phyloP scores from a whole-genome alignment of 2,329 filamentous ascomycete genomes.

The Diaporthe sp. region DNA sequence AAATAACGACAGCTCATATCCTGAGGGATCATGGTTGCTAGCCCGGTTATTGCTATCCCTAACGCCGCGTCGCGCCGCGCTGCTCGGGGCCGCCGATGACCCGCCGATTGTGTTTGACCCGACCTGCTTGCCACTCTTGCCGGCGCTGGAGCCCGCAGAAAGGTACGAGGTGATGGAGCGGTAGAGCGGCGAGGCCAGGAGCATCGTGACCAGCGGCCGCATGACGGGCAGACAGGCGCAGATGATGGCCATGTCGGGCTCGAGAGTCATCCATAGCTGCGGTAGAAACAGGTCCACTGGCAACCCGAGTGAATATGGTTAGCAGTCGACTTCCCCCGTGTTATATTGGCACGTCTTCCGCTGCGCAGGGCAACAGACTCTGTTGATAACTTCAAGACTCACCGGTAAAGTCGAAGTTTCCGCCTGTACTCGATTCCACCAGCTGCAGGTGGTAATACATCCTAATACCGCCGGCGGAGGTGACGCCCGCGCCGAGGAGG shows the following conservation, averaged over 20 bases:
- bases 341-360: no score
- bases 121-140: background rate
- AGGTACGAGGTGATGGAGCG: slow-evolving; percentile 1
- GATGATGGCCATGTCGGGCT: slow-evolving; percentile 24
- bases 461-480: background rate
- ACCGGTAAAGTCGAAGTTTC: background rate
- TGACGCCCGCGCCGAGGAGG: slow-evolving; percentile 18
- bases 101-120: background rate
- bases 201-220: slow-evolving; percentile 6
- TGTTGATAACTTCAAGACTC: background rate
- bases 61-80: background rate
- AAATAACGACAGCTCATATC: slow-evolving; percentile 7
- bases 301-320: background rate
- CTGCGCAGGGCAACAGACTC: background rate
- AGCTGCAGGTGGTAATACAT: slow-evolving; percentile 25
- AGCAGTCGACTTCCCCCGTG: background rate
- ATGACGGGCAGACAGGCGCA: slow-evolving; percentile 22
- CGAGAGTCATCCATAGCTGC: slow-evolving; percentile 19
- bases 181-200: background rate
- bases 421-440: background rate
- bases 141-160: background rate
- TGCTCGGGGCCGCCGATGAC: background rate
- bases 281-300: background rate
- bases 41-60: no score
- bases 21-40: background rate